These are phyloP conservation scores for Hypoxylon cercidicola DNA, from an alignment of 495 filamentous ascomycete genomes.

Conservation along the genomic window DNA sequence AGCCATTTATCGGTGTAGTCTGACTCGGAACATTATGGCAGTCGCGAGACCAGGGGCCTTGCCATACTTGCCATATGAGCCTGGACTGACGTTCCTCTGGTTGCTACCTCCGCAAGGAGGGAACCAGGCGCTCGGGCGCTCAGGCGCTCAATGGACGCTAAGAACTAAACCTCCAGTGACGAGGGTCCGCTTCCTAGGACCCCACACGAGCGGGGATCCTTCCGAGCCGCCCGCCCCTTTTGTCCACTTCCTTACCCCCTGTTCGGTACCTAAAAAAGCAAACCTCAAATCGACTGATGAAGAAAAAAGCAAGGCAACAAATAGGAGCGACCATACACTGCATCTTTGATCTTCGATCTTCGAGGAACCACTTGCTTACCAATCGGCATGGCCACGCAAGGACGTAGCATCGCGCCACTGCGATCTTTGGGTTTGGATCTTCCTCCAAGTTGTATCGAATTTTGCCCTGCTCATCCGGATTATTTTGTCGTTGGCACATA, in stretches of 20 bases:
- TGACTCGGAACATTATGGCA: neutral
- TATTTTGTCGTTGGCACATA: conserved; percentile 91
- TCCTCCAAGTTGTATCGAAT: conserved; percentile 88
- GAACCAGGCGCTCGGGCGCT: conserved; percentile 34
- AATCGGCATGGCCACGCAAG: conserved; percentile 32
- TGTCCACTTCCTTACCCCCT: conserved; percentile 27
- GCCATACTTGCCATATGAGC: conserved; percentile 9
- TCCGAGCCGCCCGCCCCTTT: conserved; percentile 28
- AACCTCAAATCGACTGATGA: conserved; percentile 11
- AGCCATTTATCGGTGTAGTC: neutral
- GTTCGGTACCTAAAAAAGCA: conserved; percentile 7
- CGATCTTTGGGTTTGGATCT: conserved; percentile 60
- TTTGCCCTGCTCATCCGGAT: conserved; percentile 71
- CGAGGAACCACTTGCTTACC: neutral
- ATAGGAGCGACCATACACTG: too few relatives aligned
- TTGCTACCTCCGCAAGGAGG: conserved; percentile 16
- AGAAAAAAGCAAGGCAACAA: too few relatives aligned
- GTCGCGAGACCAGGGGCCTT: neutral
- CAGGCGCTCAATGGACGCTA: neutral
- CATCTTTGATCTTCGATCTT: too few relatives aligned
- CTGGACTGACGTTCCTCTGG: conserved; percentile 18
- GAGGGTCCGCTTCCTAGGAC: conserved; percentile 20
- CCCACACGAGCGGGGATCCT: conserved; percentile 25
- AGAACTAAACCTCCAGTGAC: conserved; percentile 13
- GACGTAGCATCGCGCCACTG: conserved; percentile 44